Evolutionary conservation across 768 basidiomycete species (phyloP).

Genomic region (Fomitopsis serialis): DNA sequence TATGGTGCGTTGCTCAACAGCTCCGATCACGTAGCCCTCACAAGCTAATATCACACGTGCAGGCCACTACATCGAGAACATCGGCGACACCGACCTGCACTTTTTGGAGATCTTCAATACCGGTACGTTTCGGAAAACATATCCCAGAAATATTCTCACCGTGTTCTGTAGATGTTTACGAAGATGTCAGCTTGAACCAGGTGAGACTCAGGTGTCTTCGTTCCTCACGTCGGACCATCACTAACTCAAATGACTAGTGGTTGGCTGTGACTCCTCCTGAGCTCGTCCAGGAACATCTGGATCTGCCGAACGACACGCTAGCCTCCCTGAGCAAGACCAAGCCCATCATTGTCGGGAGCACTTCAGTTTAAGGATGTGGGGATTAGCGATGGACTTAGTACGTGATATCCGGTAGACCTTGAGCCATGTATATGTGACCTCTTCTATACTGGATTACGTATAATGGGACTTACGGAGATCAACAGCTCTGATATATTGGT

Average conservation of each 20-base stretch:
- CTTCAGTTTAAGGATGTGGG: not conserved
- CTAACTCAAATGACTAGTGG: slow-evolving; percentile 34
- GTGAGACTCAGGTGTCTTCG: slow-evolving; percentile 19
- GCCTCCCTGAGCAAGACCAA: slow-evolving; percentile 46
- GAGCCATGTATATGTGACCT: too few species aligned
- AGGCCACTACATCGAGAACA: slow-evolving; percentile 36
- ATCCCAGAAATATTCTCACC: not conserved
- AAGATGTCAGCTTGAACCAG: slow-evolving; percentile 39
- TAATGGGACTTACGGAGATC: too few species aligned
- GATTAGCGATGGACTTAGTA: not conserved
- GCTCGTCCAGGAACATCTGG: slow-evolving; percentile 59
- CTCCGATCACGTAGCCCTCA: not conserved
- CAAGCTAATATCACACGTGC: not conserved
- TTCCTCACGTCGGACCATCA: not conserved
- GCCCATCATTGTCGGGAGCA: slow-evolving; percentile 37
- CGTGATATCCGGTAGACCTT: too few species aligned
- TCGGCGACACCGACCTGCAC: slow-evolving; percentile 28
- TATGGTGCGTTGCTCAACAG: slow-evolving; percentile 32
- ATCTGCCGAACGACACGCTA: slow-evolving; percentile 45
- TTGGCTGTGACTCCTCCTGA: slow-evolving; percentile 53
- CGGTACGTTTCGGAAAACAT: slow-evolving; percentile 1
- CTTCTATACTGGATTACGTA: too few species aligned
- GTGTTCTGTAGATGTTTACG: slow-evolving; percentile 9
- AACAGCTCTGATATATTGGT: too few species aligned
- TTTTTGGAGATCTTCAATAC: slow-evolving; percentile 36